Evolutionary conservation across 768 basidiomycete species (phyloP).

Genomic region (Trametes meyenii): DNA sequence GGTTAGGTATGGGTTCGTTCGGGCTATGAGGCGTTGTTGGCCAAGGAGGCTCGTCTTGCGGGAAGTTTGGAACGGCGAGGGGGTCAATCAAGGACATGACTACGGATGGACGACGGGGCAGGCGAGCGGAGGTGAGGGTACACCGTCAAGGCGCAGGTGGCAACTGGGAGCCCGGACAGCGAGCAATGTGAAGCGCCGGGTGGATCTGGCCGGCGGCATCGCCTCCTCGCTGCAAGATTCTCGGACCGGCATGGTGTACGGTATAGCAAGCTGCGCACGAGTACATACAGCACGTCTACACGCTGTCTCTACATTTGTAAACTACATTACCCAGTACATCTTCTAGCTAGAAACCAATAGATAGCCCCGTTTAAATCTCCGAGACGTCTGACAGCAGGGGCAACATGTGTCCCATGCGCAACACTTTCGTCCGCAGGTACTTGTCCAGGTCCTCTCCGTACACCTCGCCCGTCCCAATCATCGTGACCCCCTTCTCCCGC

Average conservation of each 20-base stretch:
- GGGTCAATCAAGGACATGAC: constrained; percentile 67
- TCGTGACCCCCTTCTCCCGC: constrained; percentile 64
- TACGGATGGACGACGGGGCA: neutral
- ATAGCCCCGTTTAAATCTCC: neutral
- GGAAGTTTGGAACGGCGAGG: constrained; percentile 56
- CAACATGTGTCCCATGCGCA: constrained; percentile 95
- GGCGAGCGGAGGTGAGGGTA: neutral
- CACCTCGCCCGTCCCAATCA: constrained; percentile 78
- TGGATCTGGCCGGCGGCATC: constrained; percentile 7
- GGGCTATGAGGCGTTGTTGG: constrained; percentile 78
- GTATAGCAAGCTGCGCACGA: neutral
- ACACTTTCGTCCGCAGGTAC: constrained; percentile 94
- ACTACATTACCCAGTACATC: neutral
- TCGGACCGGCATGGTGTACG: no score
- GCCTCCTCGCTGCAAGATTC: neutral
- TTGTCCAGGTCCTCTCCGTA: constrained; percentile 88
- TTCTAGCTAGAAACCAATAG: neutral
- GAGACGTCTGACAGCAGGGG: constrained; percentile 44
- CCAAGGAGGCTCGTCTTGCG: constrained; percentile 66
- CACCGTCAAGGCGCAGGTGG: neutral
- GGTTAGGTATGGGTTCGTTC: constrained; percentile 71
- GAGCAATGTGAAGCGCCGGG: neutral
- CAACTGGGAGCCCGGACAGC: neutral
- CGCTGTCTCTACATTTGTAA: neutral
- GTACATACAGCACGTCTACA: neutral